Evolutionary conservation across 2,329 filamentous ascomycete species (phyloP).

Genomic region (Drechslera avenae): DNA sequence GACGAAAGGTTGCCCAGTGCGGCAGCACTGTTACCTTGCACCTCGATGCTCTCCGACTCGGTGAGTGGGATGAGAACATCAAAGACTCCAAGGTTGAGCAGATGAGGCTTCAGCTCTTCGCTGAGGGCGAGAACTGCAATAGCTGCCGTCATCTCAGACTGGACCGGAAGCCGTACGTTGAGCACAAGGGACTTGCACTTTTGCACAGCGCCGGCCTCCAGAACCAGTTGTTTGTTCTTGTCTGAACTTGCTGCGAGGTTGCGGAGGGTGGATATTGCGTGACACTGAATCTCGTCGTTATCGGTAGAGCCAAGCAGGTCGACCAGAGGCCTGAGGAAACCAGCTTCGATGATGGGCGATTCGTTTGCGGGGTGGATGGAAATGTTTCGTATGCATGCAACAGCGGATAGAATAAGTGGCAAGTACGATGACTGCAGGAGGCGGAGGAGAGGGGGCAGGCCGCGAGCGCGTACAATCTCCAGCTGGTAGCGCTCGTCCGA

Average conservation of each 20-base stretch:
- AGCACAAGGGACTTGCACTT: constrained; percentile 98
- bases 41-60: constrained; percentile 93
- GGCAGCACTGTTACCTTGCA: constrained; percentile 96
- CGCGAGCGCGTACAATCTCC: constrained; percentile 90
- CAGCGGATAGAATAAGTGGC: constrained; percentile 92
- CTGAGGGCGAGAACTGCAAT: constrained; percentile 95
- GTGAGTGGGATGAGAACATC: constrained; percentile 95
- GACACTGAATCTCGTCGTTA: constrained; percentile 98
- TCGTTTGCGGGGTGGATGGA: constrained; percentile 98
- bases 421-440: constrained; percentile 95
- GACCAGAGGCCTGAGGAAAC: constrained; percentile 91
- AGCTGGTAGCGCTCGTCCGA: constrained; percentile 99
- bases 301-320: constrained; percentile 93
- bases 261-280: constrained; percentile 93
- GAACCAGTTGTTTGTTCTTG: constrained; percentile 94
- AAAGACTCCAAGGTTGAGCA: constrained; percentile 91
- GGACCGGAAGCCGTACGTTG: constrained; percentile 89
- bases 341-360: constrained; percentile 97
- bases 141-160: constrained; percentile 99
- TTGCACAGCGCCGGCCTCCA: constrained; percentile 94
- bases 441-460: constrained; percentile 81
- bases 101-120: constrained; percentile 90
- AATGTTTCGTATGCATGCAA: constrained; percentile 98
- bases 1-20: constrained; percentile 94
- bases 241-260: constrained; percentile 97